Evolutionary conservation across 1,284 basidiomycete genomes (phyloP), one percentile per base, ranked within the genome.

Genomic region (Naganishia liquefaciens): DNA sequence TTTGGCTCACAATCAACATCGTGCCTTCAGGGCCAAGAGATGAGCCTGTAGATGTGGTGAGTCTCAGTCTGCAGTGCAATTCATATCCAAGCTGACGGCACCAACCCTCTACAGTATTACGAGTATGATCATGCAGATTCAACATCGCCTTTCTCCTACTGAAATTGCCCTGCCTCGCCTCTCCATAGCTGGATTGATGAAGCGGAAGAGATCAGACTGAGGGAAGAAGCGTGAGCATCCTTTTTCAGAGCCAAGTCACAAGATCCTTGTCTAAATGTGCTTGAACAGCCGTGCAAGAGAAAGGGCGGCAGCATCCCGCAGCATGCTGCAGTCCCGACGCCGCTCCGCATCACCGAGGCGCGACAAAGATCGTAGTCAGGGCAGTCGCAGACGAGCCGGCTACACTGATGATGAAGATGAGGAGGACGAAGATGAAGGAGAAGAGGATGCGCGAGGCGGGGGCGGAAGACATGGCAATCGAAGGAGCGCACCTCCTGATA

Each of bases 101-200:
- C 27, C 25, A 11, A 2, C 23, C 19, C 27, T 47, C 15, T 10
- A 37, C 27, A 60, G 57, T 60, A 60, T 60, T 60, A 60, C 39
- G 57, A 60, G 57, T 60, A 50, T 27, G 57, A 40, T 27, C 19
- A 40, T 7, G 13, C 5, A 23, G 0, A 6, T 19, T 46, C n/a
- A 3, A n/a, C 9, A 17, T 28, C 3, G 11, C 15, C 7, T n/a
- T 30, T 19, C 40, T 7, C 10, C 37, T 52, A 63, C 62, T 69
- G 23, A 67, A 61, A 3, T 30, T 15, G 17, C 17, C 10, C 10
- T 5, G 21, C 15, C 11, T 15, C 10, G 28, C 7, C 2, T n/a
- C n/a, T n/a, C n/a, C 30, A 2, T 64, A 77, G 76, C 68, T 79
- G 77, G 77, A 73, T 77, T 17, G 77, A 79, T 60, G 76, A 76